Evolutionary conservation across 371 early-diverging fungal species (phyloP).

Genomic region (Nosema muscidifuracis): DNA sequence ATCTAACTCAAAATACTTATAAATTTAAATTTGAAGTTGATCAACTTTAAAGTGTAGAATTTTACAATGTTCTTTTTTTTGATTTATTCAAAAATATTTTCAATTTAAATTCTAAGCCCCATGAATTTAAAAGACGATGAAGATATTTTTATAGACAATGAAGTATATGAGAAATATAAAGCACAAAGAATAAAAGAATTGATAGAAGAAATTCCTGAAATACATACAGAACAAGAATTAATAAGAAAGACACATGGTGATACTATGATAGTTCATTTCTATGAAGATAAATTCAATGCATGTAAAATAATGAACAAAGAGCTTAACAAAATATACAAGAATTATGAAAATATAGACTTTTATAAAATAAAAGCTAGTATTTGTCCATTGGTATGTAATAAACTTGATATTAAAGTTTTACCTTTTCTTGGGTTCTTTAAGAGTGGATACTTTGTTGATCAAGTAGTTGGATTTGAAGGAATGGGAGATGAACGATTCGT

Average conservation of each 20-base stretch:
- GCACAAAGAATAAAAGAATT: constrained; percentile 41
- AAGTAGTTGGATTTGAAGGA: constrained; percentile 60
- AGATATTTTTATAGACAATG: constrained; percentile 30
- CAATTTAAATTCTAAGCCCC: neutral
- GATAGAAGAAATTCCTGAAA: constrained; percentile 26
- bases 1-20: too few species aligned
- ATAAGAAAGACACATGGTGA: constrained; percentile 47
- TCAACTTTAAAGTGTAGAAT: too few species aligned
- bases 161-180: constrained; percentile 51
- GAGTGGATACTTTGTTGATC: constrained; percentile 61
- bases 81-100: neutral
- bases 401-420: constrained; percentile 52
- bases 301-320: constrained; percentile 58
- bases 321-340: constrained; percentile 42
- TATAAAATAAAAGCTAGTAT: constrained; percentile 50
- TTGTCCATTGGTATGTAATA: constrained; percentile 40
- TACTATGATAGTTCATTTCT: constrained; percentile 62
- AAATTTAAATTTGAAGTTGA: too few species aligned
- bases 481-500: constrained; percentile 50
- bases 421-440: constrained; percentile 61
- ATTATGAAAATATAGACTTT: constrained; percentile 53
- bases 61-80: too few species aligned
- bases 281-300: constrained; percentile 47
- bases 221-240: constrained; percentile 52
- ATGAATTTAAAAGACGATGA: neutral